phyloP scores from a whole-genome alignment of 1,139 yeast species.

The Diutina mesorugosa region DNA sequence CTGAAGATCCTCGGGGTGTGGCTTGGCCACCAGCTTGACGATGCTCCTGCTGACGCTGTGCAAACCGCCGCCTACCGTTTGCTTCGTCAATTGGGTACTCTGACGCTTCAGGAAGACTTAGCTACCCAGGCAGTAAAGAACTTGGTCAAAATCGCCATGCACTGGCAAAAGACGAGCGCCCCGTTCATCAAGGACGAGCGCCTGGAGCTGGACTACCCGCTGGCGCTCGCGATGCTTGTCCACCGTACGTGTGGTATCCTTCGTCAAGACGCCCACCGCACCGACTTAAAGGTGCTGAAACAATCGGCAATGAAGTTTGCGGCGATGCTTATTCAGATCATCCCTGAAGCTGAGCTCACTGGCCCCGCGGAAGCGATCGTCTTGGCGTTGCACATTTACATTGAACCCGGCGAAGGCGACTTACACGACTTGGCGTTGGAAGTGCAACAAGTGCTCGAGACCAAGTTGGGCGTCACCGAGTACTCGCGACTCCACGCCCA shows the following conservation, averaged over 20 bases:
- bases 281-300: background rate
- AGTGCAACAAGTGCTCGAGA: background rate
- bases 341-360: conserved; percentile 25
- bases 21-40: conserved; percentile 25
- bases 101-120: conserved; percentile 50
- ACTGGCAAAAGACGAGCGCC: conserved; percentile 43
- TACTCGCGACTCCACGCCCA: background rate
- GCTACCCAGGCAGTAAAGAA: conserved; percentile 60
- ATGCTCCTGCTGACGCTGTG: conserved; percentile 21
- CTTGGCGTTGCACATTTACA: conserved; percentile 45
- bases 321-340: conserved; percentile 43
- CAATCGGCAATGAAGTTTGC: conserved; percentile 43
- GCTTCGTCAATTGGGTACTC: conserved; percentile 74
- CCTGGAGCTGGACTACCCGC: conserved; percentile 14
- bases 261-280: conserved; percentile 41
- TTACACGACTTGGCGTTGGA: background rate
- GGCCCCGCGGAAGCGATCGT: conserved; percentile 35
- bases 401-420: conserved; percentile 16
- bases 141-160: conserved; percentile 44
- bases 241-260: conserved; percentile 47
- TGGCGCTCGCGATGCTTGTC: conserved; percentile 53
- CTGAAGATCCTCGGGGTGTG: conserved; percentile 47
- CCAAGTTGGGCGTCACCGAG: background rate
- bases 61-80: conserved; percentile 58
- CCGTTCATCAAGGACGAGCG: conserved; percentile 15